Conservation (phyloP, 108 stramenopile species). For the Nitzschia putrida region DNA sequence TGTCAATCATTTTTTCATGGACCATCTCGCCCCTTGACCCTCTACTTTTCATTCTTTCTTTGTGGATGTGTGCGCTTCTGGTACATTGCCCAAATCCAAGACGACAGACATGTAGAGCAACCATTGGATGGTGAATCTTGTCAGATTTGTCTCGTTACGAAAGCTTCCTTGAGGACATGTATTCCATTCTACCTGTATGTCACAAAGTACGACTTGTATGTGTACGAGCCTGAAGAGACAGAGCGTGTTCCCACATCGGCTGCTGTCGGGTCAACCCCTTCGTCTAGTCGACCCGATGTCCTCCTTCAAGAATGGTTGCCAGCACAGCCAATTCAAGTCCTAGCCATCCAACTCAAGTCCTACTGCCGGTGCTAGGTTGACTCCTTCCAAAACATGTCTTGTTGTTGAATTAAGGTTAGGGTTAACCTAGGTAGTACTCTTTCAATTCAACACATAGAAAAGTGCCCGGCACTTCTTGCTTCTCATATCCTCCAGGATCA, state of each 20-base stretch:
- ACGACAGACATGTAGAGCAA: constrained; percentile 13
- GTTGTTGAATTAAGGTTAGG: no score
- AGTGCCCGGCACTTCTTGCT: no score
- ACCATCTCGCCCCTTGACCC: constrained; percentile 6
- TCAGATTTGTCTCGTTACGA: no score
- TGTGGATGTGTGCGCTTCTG: constrained; percentile 31
- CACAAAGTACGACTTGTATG: constrained; percentile 53
- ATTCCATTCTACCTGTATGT: constrained; percentile 70
- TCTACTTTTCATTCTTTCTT: constrained; percentile 1
- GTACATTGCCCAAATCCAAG: constrained; percentile 9
- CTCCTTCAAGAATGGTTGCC: background rate
- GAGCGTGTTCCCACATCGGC: constrained; percentile 2
- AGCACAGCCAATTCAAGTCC: background rate
- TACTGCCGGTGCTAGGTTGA: no score
- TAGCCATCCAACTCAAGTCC: no score
- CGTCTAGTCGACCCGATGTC: background rate
- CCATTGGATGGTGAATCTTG: constrained; percentile 36
- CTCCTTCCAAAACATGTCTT: no score
- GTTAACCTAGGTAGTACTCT: no score
- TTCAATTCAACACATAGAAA: no score
- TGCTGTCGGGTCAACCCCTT: background rate
- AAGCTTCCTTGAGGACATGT: constrained; percentile 65
- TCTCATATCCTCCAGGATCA: no score
- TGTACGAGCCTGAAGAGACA: constrained; percentile 32
- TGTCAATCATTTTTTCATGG: constrained; percentile 27